Base-by-base conservation (phyloP, 2,329 filamentous ascomycete genomes). In the Trichoderma sp. region DNA sequence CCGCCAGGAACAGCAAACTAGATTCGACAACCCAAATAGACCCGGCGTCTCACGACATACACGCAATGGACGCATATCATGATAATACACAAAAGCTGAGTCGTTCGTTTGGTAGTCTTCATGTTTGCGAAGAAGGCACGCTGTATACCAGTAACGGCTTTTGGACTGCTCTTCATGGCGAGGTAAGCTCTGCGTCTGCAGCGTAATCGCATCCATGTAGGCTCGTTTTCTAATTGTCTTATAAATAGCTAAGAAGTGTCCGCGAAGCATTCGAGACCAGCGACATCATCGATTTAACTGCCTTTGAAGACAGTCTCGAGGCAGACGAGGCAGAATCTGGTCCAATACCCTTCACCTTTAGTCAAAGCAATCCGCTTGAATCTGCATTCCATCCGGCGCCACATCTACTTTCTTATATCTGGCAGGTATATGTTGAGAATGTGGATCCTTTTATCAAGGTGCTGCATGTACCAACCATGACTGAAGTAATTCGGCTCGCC, bases 401-500 rank as follows among this genome's bases (percentile, higher is more conserved):
- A 7, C 76, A 77, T 11, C 77, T 80, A 11, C 75, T 79, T 71
- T 68, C 74, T 13, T 79, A 78, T 53, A 74, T 80, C 20, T 80
- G 78, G 79, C 73, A 77, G 11, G 70, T 72, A n/a, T 80, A 76
- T 34, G 71, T 78, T 4, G 73, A 78, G 20, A 79, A 74, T 55
- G 76, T 80, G 6, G 78, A 80, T 30, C 77, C 78, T 0, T 79
- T 80, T 64, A 74, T 80, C 68, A 80, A 80, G 30, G 64, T 80
- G 0, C 73, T 80, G 1, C 73, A 79, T 64, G 32, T 73, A 1
- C 75, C 75, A 9, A 75, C 67, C 6, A 53, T 77, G 13, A 73
- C 74, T 5, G 73, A 67, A 0, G 66, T 72, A 3, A 63, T 80
- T n/a, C 73, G 68, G 6, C 62, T 66, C 17, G 15, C 74, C 1